Evolutionary conservation across 495 filamentous ascomycete genomes (phyloP).

Genomic region (Astrothelium subdiscretum): DNA sequence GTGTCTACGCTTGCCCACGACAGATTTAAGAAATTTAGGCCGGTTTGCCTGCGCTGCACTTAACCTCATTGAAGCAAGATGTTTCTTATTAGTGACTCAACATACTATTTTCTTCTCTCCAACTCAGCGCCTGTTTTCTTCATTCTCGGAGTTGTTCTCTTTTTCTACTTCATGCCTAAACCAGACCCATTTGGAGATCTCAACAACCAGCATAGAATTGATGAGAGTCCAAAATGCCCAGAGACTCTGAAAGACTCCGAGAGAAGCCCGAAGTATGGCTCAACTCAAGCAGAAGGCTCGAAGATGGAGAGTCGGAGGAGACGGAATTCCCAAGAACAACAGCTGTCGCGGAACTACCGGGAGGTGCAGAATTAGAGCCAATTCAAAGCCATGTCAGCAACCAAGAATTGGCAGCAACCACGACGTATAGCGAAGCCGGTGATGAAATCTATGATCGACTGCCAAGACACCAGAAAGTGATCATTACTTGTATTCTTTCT

Average conservation of each 20-base stretch:
- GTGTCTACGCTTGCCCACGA: too few species aligned
- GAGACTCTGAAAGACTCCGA: not conserved
- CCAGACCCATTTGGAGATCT: not conserved
- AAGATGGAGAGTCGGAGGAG: not conserved
- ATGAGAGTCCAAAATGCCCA: not conserved
- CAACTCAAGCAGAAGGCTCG: not conserved
- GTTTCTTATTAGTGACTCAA: not conserved
- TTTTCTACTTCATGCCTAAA: not conserved
- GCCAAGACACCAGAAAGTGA: constrained; percentile 41
- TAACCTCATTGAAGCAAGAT: not conserved
- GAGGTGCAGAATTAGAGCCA: not conserved
- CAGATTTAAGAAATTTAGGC: too few species aligned
- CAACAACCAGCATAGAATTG: not conserved
- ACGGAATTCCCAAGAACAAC: not conserved
- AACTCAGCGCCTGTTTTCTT: not conserved
- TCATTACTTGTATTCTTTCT: constrained; percentile 52
- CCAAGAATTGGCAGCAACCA: not conserved
- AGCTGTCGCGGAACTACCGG: not conserved
- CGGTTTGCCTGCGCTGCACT: too few species aligned
- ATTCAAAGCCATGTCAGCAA: not conserved
- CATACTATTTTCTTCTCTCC: not conserved
- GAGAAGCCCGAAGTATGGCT: not conserved
- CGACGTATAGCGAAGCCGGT: constrained; percentile 8
- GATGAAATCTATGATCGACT: constrained; percentile 44
- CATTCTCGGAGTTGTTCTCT: not conserved